Conservation (phyloP, 352 stramenopile genomes). For the Phytophthora capsici region DNA sequence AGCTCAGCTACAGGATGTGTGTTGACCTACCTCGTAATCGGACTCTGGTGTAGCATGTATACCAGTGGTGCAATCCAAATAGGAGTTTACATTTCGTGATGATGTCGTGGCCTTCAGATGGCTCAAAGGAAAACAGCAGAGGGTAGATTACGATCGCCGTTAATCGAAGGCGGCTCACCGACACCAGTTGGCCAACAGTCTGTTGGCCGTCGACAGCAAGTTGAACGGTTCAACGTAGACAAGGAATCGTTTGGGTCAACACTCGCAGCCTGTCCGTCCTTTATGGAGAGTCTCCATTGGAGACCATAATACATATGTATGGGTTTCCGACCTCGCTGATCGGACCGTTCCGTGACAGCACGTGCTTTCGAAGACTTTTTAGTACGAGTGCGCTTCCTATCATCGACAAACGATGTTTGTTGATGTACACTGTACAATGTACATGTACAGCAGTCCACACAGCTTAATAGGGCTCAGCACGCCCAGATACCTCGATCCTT, state of each 20-base stretch:
- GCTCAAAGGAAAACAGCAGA: not conserved
- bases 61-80: too few relatives aligned
- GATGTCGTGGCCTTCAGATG: not conserved
- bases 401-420: not conserved
- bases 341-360: not conserved
- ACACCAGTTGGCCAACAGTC: too few relatives aligned
- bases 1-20: not conserved
- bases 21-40: not conserved
- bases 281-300: too few relatives aligned
- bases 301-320: too few relatives aligned
- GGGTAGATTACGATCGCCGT: too few relatives aligned
- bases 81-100: too few relatives aligned
- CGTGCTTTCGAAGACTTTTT: conserved; percentile 3
- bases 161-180: too few relatives aligned
- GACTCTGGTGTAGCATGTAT: too few relatives aligned
- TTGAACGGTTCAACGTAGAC: not conserved
- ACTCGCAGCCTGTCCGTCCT: not conserved
- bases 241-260: not conserved
- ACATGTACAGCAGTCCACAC: not conserved
- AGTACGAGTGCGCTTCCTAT: conserved; percentile 5
- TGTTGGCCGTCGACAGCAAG: too few relatives aligned
- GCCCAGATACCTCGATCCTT: conserved; percentile 4
- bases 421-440: not conserved
- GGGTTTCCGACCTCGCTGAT: not conserved
- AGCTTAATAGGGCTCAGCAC: not conserved